Conservation (phyloP, 2,329 filamentous ascomycete species). For the Exutisphaerella laricina region DNA sequence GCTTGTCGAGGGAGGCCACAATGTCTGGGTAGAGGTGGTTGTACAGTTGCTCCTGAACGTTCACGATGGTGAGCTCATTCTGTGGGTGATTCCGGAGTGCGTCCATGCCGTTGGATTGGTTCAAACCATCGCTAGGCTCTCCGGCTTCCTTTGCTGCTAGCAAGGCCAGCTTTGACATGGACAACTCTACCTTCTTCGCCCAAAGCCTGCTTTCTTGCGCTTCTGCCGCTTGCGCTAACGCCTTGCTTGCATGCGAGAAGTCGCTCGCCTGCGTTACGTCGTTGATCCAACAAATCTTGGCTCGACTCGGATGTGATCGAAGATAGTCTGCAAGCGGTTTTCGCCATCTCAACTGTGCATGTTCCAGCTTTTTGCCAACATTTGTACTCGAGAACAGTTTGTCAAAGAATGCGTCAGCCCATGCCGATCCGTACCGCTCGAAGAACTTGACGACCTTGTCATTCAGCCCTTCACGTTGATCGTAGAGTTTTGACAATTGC, state of each 20-base stretch:
- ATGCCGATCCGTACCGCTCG: constrained; percentile 58
- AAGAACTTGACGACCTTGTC: constrained; percentile 50
- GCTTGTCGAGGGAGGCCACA: constrained; percentile 68
- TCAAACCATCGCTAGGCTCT: not conserved
- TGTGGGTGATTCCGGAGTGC: constrained; percentile 2
- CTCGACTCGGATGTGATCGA: constrained; percentile 62
- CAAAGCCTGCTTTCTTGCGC: constrained; percentile 73
- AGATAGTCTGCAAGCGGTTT: constrained; percentile 73
- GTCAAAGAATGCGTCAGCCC: constrained; percentile 73
- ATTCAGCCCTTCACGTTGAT: constrained; percentile 36
- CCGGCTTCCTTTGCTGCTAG: constrained; percentile 55
- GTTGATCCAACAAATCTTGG: constrained; percentile 90
- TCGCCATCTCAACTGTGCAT: constrained; percentile 60
- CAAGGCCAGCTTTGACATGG: constrained; percentile 71
- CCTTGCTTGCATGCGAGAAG: constrained; percentile 65
- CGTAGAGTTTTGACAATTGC: constrained; percentile 30
- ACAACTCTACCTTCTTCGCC: constrained; percentile 91
- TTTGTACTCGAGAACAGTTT: constrained; percentile 62
- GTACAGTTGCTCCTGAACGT: constrained; percentile 74
- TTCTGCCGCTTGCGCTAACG: constrained; percentile 64
- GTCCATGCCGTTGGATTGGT: constrained; percentile 8
- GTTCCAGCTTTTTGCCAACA: constrained; percentile 56
- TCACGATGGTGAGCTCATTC: constrained; percentile 59
- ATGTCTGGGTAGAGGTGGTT: constrained; percentile 64
- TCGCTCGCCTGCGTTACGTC: constrained; percentile 73